Conservation (phyloP, 768 basidiomycete species). For the Russula sp. region DNA sequence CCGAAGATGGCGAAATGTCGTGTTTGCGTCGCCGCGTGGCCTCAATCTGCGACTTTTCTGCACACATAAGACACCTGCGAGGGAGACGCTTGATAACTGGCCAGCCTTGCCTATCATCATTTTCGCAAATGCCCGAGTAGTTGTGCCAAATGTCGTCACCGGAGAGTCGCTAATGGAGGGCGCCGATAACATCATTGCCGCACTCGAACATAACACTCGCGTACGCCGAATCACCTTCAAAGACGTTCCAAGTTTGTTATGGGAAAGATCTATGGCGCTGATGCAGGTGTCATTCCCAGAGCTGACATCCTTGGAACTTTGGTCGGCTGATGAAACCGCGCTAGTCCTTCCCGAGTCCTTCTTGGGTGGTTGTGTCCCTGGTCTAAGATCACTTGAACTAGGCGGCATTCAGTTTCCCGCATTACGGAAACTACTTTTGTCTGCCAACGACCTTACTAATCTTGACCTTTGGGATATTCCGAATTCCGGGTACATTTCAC, state of each 20-base stretch:
- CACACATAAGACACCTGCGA: neutral
- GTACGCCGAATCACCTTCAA: neutral
- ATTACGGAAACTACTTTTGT: neutral
- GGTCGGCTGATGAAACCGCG: neutral
- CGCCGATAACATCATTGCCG: neutral
- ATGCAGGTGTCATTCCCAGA: neutral
- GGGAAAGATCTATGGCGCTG: neutral
- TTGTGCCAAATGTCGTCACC: too few species aligned
- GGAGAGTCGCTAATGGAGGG: neutral
- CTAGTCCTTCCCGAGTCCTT: neutral
- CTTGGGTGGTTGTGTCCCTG: neutral
- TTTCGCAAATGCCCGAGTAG: too few species aligned
- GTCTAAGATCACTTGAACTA: neutral
- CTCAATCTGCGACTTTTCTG: neutral
- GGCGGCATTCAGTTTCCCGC: neutral
- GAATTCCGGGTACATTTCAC: neutral
- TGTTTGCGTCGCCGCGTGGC: too few species aligned
- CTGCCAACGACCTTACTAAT: neutral
- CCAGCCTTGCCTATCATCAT: neutral
- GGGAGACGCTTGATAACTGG: neutral
- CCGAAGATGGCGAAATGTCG: too few species aligned
- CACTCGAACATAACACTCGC: neutral
- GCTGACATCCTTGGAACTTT: neutral
- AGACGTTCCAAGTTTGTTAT: neutral
- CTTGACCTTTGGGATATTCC: neutral